Percentiles rank a stretch among this genome's conserved stretches.
Conservation (phyloP, 73 alveolate species). For the Tetrahymena thermophila region DNA sequence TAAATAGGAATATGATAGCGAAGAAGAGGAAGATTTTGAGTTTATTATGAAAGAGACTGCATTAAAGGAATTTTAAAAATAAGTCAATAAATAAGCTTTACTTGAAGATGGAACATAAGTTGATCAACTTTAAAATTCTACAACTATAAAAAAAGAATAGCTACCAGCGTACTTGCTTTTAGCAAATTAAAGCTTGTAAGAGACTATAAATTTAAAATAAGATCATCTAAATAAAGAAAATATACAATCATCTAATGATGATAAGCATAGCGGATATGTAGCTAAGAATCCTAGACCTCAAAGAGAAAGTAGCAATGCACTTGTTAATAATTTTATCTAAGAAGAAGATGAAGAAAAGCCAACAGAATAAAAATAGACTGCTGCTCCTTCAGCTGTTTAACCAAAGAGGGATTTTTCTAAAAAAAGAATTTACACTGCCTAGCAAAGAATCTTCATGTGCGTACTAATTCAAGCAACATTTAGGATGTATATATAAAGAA, state of each 20-base stretch:
- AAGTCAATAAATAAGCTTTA: background rate
- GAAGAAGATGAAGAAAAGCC: background rate
- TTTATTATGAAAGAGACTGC: background rate
- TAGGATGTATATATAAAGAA: background rate
- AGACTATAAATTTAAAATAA: background rate
- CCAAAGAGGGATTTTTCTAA: background rate
- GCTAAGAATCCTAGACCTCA: background rate
- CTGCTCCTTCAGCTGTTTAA: background rate
- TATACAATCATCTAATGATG: background rate
- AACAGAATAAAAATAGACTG: background rate
- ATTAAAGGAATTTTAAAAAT: background rate
- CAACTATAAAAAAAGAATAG: background rate
- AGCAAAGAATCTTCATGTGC: background rate
- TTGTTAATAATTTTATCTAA: background rate
- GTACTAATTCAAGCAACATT: background rate
- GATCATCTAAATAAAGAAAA: background rate
- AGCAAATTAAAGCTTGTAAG: background rate
- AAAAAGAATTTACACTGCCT: background rate
- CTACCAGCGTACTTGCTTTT: background rate
- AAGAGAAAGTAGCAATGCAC: background rate
- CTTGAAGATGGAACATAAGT: background rate
- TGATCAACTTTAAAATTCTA: background rate
- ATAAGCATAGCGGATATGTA: background rate
- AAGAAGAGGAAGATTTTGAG: background rate
- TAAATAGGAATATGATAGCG: background rate